Conservation (phyloP, 176 grass and related monocot genomes). For the Poa pratensis region DNA sequence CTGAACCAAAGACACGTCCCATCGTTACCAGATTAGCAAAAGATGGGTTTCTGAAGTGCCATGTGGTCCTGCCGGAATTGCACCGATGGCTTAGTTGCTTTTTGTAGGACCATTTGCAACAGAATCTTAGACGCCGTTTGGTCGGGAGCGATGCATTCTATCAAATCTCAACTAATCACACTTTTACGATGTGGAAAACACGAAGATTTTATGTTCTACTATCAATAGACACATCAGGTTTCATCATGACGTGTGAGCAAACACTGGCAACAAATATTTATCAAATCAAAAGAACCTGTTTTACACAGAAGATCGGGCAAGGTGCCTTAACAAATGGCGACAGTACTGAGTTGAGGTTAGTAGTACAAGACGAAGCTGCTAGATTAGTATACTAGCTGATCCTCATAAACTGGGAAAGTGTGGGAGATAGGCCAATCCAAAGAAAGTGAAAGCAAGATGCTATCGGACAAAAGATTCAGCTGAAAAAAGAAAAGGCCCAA, state of each 20-base stretch:
- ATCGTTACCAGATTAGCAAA: conserved; percentile 59
- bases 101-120: conserved; percentile 36
- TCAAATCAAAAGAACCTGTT: too few species aligned
- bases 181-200: background rate
- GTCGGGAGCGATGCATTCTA: conserved; percentile 9
- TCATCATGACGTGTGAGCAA: background rate
- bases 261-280: background rate
- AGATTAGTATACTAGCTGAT: background rate
- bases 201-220: background rate
- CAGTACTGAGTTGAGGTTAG: background rate
- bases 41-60: conserved; percentile 35
- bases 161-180: background rate
- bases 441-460: conserved; percentile 50
- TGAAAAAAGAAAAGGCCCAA: conserved; percentile 28
- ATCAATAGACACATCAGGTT: background rate
- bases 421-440: conserved; percentile 37
- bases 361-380: background rate
- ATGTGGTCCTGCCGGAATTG: conserved; percentile 39
- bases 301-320: too few species aligned
- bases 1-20: conserved; percentile 37
- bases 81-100: background rate
- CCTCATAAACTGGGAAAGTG: conserved; percentile 47
- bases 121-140: conserved; percentile 45
- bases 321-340: background rate
- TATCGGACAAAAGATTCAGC: conserved; percentile 44